Evolutionary conservation across 305 asterid species (phyloP).

Genomic region (Fraxinus baroniana): DNA sequence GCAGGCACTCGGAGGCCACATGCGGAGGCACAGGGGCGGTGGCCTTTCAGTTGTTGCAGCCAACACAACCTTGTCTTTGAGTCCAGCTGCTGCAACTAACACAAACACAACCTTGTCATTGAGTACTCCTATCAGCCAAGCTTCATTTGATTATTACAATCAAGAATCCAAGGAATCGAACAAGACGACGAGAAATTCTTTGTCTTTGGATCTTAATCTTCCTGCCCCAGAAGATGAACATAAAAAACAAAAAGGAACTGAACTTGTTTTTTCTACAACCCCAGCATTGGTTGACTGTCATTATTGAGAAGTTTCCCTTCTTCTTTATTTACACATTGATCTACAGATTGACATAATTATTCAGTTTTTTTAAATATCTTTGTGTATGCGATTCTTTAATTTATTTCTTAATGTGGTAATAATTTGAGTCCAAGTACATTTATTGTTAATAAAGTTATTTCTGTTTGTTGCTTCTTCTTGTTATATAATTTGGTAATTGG

Average conservation of each 20-base stretch:
- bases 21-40: conserved; percentile 69
- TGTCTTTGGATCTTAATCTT: conserved; percentile 74
- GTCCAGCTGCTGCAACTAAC: conserved; percentile 21
- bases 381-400: background rate
- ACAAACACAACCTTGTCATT: conserved; percentile 29
- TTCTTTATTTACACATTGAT: background rate
- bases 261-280: conserved; percentile 35
- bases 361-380: background rate
- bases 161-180: conserved; percentile 27
- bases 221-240: conserved; percentile 63
- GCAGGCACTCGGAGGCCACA: conserved; percentile 94
- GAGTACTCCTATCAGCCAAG: conserved; percentile 26
- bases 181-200: conserved; percentile 30
- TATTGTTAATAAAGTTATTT: background rate
- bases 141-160: conserved; percentile 7
- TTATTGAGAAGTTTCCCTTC: conserved; percentile 23
- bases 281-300: conserved; percentile 60
- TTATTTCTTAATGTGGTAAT: background rate
- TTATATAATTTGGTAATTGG: too few relatives aligned
- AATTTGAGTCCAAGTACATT: background rate
- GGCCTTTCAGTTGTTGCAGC: conserved; percentile 16
- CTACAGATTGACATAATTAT: background rate
- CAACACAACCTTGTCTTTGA: conserved; percentile 27
- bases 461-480: background rate
- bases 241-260: conserved; percentile 31